These are phyloP conservation scores for Huntiella abstrusa DNA, from an alignment of 2,329 filamentous ascomycete genomes.

Conservation along the genomic window DNA sequence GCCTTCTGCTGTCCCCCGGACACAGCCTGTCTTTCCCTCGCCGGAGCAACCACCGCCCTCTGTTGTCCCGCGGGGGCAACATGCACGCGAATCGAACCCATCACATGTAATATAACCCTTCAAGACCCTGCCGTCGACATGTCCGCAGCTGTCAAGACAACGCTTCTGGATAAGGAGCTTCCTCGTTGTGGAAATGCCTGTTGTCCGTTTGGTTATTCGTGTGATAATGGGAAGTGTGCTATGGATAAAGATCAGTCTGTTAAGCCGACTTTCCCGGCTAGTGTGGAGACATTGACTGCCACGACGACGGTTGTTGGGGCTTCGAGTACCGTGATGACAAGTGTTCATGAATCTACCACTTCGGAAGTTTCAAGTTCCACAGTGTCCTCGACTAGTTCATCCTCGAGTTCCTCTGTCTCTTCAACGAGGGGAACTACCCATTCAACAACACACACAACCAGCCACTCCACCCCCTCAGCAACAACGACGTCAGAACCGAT, in stretches of 20 bases:
- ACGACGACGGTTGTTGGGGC: neutral
- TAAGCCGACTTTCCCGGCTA: neutral
- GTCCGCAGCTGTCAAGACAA: constrained; percentile 45
- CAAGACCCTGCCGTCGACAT: constrained; percentile 41
- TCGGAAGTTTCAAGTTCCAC: neutral
- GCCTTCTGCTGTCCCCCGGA: constrained; percentile 46
- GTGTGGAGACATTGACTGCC: neutral
- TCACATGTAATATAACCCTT: constrained; percentile 42
- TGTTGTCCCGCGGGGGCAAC: constrained; percentile 44
- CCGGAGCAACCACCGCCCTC: constrained; percentile 45
- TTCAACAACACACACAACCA: constrained; percentile 11
- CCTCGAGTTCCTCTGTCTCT: neutral
- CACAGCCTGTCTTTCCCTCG: constrained; percentile 39
- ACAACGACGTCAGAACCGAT: constrained; percentile 11
- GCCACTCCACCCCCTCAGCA: constrained; percentile 14
- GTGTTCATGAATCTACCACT: neutral
- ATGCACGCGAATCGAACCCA: constrained; percentile 43
- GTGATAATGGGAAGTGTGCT: constrained; percentile 19
- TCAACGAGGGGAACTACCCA: constrained; percentile 13
- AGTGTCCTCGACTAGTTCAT: neutral
- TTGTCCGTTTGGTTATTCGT: constrained; percentile 56
- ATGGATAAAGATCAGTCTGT: neutral
- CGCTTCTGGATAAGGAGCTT: constrained; percentile 36
- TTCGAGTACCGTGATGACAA: neutral
- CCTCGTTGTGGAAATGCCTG: constrained; percentile 39